A percentile compares a stretch with the other conserved stretches of the same genome.
These are phyloP conservation scores for Colletotrichum shisoi DNA, from an alignment of 2,329 filamentous ascomycete species.

Conservation along the genomic window DNA sequence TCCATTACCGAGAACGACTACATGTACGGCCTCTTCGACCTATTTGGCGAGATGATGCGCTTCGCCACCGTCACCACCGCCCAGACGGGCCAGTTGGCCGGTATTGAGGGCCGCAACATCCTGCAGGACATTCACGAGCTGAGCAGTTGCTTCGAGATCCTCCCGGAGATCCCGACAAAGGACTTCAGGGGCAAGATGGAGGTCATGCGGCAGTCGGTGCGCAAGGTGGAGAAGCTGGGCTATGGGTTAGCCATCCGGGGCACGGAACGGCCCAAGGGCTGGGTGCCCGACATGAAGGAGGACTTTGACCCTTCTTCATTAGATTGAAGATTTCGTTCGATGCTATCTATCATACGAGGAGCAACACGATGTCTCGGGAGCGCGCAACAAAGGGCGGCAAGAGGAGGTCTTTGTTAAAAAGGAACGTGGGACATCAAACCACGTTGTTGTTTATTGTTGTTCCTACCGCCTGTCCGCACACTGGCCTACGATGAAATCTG, in stretches of 20 bases:
- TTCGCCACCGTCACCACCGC: conserved; percentile 91
- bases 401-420: no score
- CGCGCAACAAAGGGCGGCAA: no score
- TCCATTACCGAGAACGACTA: conserved; percentile 83
- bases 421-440: no score
- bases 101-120: conserved; percentile 62
- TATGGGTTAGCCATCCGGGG: conserved; percentile 90
- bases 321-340: neutral
- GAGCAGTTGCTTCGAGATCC: conserved; percentile 76
- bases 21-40: conserved; percentile 87
- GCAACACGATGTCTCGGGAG: no score
- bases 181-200: conserved; percentile 79
- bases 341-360: neutral
- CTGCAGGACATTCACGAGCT: conserved; percentile 82
- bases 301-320: conserved; percentile 33
- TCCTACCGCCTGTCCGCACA: no score
- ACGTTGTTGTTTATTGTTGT: no score
- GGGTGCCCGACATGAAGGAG: conserved; percentile 78
- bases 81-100: conserved; percentile 67
- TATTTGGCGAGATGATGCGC: conserved; percentile 95
- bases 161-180: conserved; percentile 67
- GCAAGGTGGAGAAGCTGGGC: conserved; percentile 90
- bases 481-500: no score
- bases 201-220: conserved; percentile 86
- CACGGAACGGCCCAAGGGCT: conserved; percentile 87